Percentiles rank a stretch among this genome's conserved stretches.
These are phyloP conservation scores for Prunus mongolica DNA, from an alignment of 306 rosid species.

Conservation along the genomic window DNA sequence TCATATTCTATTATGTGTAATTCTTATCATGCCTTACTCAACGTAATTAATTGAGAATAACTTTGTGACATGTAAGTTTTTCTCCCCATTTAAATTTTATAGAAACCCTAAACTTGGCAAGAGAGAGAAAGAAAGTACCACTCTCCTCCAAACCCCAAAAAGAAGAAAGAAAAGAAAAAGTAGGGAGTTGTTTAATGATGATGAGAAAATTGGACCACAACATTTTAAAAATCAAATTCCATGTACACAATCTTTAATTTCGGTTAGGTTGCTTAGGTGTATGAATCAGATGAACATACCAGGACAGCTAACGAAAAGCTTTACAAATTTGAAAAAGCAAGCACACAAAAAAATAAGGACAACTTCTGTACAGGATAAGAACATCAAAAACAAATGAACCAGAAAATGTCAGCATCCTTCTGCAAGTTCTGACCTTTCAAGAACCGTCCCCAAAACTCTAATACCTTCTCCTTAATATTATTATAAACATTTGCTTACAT, in stretches of 20 bases:
- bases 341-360: background rate
- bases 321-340: conserved; percentile 16
- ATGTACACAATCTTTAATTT: background rate
- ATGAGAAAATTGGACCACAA: background rate
- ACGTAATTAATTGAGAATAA: rapidly evolving
- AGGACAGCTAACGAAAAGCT: conserved; percentile 6
- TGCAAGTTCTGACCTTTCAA: conserved; percentile 29
- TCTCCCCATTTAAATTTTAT: too few species aligned
- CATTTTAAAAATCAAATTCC: background rate
- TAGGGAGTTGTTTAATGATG: background rate
- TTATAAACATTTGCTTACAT: background rate
- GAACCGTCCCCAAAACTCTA: conserved; percentile 29
- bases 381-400: conserved; percentile 27
- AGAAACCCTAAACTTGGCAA: background rate
- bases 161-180: background rate
- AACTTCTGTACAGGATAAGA: conserved; percentile 41
- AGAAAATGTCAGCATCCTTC: conserved; percentile 22
- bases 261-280: background rate
- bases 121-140: background rate
- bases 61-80: background rate
- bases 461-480: background rate
- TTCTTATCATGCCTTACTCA: rapidly evolving
- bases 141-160: background rate
- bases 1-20: too few species aligned
- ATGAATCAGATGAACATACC: conserved; percentile 8